These are phyloP conservation scores for Aethionema arabicum DNA, from an alignment of 345 rosid species.

Conservation along the genomic window DNA sequence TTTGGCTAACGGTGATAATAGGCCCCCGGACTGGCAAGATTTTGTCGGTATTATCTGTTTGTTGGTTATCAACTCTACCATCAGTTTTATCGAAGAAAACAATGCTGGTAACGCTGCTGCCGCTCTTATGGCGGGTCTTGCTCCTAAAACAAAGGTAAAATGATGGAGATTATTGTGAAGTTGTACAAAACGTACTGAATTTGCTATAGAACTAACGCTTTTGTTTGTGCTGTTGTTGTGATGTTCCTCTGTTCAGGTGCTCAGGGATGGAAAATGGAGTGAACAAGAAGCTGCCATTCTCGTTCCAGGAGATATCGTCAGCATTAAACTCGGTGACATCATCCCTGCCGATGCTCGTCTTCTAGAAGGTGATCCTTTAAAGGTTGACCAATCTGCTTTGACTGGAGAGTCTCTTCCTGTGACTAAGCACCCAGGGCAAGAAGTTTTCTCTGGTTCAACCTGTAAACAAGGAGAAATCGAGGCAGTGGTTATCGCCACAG, in stretches of 20 bases:
- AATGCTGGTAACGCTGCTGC: slow-evolving; percentile 94
- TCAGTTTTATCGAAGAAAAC: slow-evolving; percentile 90
- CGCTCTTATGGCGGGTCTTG: slow-evolving; percentile 96
- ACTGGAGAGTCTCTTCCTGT: slow-evolving; percentile 95
- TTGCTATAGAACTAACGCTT: slow-evolving; percentile 17
- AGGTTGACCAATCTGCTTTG: slow-evolving; percentile 84
- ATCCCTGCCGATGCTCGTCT: slow-evolving; percentile 95
- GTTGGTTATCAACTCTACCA: slow-evolving; percentile 81
- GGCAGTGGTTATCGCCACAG: slow-evolving; percentile 87
- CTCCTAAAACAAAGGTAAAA: slow-evolving; percentile 84
- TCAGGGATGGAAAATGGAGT: slow-evolving; percentile 76
- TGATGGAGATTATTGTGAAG: background rate
- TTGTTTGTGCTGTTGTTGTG: background rate
- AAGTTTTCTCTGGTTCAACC: slow-evolving; percentile 86
- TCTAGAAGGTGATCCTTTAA: slow-evolving; percentile 86
- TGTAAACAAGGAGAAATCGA: slow-evolving; percentile 94
- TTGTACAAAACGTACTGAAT: background rate
- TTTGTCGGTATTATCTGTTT: slow-evolving; percentile 81
- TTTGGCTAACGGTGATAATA: slow-evolving; percentile 65
- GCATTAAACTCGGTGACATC: slow-evolving; percentile 88
- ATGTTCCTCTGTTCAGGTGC: slow-evolving; percentile 46
- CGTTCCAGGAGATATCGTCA: slow-evolving; percentile 86
- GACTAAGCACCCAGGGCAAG: slow-evolving; percentile 76
- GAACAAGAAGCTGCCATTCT: slow-evolving; percentile 77
- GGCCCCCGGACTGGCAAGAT: slow-evolving; percentile 95